Evolutionary conservation across 31 red algal genomes (phyloP), one percentile per base, ranked within the genome.

Genomic region (Porphyra umbilicalis): DNA sequence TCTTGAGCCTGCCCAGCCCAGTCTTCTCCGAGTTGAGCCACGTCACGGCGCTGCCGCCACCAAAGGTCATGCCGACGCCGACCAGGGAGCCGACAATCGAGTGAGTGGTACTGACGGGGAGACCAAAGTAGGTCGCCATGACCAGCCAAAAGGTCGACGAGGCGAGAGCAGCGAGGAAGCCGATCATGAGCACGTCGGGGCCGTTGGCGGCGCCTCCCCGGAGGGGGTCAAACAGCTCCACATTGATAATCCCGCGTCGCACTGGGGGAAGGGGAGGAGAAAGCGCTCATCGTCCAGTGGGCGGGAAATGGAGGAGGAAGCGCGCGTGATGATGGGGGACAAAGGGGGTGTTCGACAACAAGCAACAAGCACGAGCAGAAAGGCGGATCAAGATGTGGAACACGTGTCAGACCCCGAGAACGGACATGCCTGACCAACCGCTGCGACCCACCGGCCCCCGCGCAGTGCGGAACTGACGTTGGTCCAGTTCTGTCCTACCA

Each of bases 61-160:
- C 84, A 68, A 35, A 87, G 8, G 92, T 85, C 32, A 97, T n/a
- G 10, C 92, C 95, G 11, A 88, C 84, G 29, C 92, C 95, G 40
- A 97, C 71, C 4, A 95, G n/a, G 0, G 77, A 77, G n/a, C 95
- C 95, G 35, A 97, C 87, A 20, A 91, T 89, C 10, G 86, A 94
- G 46, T 97, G 95, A 0, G 92, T 97, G 32, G 95, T 92, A 25
- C 93, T 95, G 76, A 97, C 95, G 32, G 95, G 95, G 29, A 94
- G 75, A 10, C 86, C 81, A 42, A 92, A 79, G 37, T 80, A 84
- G 25, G 95, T 92, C 8, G 95, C 95, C 9, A 97, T 18, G 35
- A 87, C 38, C 1, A 97, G 76, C 88, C 89, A 94, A 9, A 89
- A 30, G 9, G 86, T 81, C 76, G 92, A 90, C 30, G 95, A 80